phyloP scores from a whole-genome alignment of 108 stramenopile species.

The Ochromonas danica region DNA sequence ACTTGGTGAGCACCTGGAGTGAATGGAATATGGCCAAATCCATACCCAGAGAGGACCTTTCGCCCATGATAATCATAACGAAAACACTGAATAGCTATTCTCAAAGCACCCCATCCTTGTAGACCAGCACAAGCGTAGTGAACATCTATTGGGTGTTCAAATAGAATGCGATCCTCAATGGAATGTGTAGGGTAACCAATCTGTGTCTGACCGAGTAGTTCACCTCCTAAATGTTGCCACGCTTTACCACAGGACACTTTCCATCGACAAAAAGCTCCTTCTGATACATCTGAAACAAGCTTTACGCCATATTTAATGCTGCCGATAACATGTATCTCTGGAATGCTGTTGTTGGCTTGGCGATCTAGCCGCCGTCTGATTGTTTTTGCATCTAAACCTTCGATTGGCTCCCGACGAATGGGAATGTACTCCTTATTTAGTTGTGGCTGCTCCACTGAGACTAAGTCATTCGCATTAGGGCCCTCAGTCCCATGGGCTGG shows the following conservation, averaged over 20 bases:
- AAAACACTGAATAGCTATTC: slow-evolving; percentile 4
- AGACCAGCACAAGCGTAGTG: slow-evolving; percentile 14
- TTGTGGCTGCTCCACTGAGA: too few relatives aligned
- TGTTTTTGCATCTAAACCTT: too few relatives aligned
- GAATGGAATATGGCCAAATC: slow-evolving; percentile 8
- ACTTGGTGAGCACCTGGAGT: not conserved
- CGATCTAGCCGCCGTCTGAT: not conserved
- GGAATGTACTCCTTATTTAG: too few relatives aligned
- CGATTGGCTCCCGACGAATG: too few relatives aligned
- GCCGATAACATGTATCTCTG: slow-evolving; percentile 11
- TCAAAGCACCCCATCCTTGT: slow-evolving; percentile 1
- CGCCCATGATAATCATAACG: not conserved
- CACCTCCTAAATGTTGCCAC: slow-evolving; percentile 12
- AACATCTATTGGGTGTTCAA: not conserved
- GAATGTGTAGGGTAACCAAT: not conserved
- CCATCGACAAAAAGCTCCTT: not conserved
- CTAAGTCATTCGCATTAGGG: too few relatives aligned
- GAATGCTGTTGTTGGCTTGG: not conserved
- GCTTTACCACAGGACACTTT: not conserved
- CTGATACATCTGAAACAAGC: not conserved
- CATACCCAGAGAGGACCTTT: not conserved
- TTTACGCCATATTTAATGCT: not conserved
- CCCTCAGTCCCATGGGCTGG: too few relatives aligned
- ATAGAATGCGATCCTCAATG: not conserved
- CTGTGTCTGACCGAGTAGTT: not conserved